Conservation (phyloP, 768 basidiomycete genomes). For the Calocera viscosa region DNA sequence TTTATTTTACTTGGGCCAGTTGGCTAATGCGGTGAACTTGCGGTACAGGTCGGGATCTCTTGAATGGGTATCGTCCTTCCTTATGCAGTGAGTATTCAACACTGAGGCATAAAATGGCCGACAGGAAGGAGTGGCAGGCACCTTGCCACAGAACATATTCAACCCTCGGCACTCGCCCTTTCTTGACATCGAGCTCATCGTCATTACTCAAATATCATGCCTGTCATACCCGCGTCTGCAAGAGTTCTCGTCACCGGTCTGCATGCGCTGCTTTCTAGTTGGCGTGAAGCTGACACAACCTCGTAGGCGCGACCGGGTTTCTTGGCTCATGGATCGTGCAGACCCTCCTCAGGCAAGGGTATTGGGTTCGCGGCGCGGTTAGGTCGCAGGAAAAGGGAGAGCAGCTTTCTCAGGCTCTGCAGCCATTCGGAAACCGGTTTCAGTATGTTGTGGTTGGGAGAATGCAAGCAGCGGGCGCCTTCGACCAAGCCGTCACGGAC, state of each 20-base stretch:
- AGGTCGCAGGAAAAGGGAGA: conserved; percentile 32
- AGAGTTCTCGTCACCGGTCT: conserved; percentile 14
- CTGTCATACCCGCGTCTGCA: conserved; percentile 10
- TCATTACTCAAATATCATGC: conserved; percentile 18
- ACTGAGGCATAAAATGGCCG: too few species aligned
- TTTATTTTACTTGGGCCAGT: too few species aligned
- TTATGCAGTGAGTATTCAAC: too few species aligned
- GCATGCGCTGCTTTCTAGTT: not conserved
- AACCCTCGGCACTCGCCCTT: too few species aligned
- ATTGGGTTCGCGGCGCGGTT: conserved; percentile 34
- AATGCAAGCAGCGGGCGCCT: conserved; percentile 37
- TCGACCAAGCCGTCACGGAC: conserved; percentile 66
- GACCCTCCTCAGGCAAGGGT: conserved; percentile 24
- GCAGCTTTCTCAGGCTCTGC: conserved; percentile 29
- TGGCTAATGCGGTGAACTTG: too few species aligned
- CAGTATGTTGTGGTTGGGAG: conserved; percentile 29
- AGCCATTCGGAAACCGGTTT: conserved; percentile 22
- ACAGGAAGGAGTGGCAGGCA: too few species aligned
- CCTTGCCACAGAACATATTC: too few species aligned
- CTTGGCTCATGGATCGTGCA: conserved; percentile 20
- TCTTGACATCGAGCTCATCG: too few species aligned
- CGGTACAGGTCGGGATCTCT: too few species aligned
- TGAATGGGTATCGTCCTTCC: too few species aligned
- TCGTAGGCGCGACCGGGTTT: conserved; percentile 15
- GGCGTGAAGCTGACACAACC: not conserved